phyloP scores from a whole-genome alignment of 495 filamentous ascomycete species.

The Aspergillus diversus region DNA sequence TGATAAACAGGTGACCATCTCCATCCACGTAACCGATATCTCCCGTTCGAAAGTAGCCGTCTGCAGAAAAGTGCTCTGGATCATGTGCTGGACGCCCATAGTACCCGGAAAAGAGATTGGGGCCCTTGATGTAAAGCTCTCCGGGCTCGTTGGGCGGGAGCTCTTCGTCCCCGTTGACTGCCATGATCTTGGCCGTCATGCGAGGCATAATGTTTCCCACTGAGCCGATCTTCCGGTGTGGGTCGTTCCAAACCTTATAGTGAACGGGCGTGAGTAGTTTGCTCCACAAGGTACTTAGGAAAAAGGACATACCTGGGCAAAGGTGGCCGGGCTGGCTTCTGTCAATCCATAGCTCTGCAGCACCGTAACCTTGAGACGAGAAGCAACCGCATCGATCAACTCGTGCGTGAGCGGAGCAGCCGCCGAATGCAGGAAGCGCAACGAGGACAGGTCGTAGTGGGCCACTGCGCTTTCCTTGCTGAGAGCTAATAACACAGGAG shows the following conservation, averaged over 20 bases:
- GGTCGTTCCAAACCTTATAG: slow-evolving; percentile 71
- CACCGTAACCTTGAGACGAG: slow-evolving; percentile 70
- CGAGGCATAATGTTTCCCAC: slow-evolving; percentile 80
- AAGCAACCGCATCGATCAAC: slow-evolving; percentile 75
- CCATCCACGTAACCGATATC: slow-evolving; percentile 64
- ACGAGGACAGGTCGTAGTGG: slow-evolving; percentile 76
- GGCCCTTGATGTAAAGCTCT: slow-evolving; percentile 65
- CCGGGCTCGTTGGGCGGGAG: slow-evolving; percentile 61
- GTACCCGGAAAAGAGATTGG: slow-evolving; percentile 74
- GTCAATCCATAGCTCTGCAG: slow-evolving; percentile 89
- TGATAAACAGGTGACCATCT: slow-evolving; percentile 68
- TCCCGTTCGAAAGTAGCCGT: slow-evolving; percentile 66
- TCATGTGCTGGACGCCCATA: slow-evolving; percentile 72
- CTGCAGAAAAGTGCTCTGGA: slow-evolving; percentile 57
- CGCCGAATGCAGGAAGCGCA: slow-evolving; percentile 85
- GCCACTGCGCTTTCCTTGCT: slow-evolving; percentile 74
- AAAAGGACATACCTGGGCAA: too few species aligned
- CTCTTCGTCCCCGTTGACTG: slow-evolving; percentile 58
- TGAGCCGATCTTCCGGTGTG: slow-evolving; percentile 76
- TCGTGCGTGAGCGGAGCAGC: slow-evolving; percentile 86
- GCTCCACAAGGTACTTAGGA: too few species aligned
- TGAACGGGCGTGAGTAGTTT: slow-evolving; percentile 12
- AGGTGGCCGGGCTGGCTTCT: slow-evolving; percentile 61
- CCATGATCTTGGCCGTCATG: slow-evolving; percentile 76
- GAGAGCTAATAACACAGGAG: slow-evolving; percentile 79